These are phyloP conservation scores for Colletotrichum orchidophilum DNA, from an alignment of 2,329 filamentous ascomycete genomes.

Conservation along the genomic window DNA sequence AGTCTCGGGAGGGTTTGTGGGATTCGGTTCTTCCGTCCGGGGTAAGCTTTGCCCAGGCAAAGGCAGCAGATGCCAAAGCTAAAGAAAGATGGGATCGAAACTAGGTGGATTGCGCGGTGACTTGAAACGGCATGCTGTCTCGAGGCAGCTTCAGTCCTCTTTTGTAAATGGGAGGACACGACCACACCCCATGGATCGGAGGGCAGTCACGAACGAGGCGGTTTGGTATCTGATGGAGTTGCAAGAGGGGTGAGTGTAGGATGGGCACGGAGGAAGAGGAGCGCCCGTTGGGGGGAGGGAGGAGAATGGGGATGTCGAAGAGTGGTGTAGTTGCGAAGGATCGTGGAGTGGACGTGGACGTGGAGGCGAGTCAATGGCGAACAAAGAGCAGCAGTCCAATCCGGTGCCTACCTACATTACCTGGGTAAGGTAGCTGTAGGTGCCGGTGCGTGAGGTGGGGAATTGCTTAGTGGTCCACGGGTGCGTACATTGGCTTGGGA, in stretches of 20 bases:
- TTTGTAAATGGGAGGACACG: slow-evolving; percentile 19
- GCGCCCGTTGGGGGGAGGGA: neutral
- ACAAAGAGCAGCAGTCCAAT: slow-evolving; percentile 1
- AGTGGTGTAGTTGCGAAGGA: neutral
- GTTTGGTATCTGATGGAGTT: neutral
- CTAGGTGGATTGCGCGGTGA: slow-evolving; percentile 23
- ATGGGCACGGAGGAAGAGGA: neutral
- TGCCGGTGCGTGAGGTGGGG: too few relatives aligned
- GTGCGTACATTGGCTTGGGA: neutral
- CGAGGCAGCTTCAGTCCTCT: slow-evolving; percentile 29
- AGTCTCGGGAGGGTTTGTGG: neutral
- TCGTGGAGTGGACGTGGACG: neutral
- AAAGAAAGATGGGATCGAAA: slow-evolving; percentile 19
- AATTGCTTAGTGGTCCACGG: neutral
- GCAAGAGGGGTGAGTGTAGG: neutral
- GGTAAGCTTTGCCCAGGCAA: neutral
- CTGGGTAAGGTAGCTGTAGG: too few relatives aligned
- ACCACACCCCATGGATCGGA: slow-evolving; percentile 21
- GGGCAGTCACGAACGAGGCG: neutral
- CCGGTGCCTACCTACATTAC: too few relatives aligned
- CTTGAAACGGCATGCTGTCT: slow-evolving; percentile 35
- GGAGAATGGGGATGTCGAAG: neutral
- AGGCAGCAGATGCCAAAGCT: neutral
- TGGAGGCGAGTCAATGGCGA: neutral
- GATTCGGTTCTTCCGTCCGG: neutral